A percentile compares a stretch with the other conserved stretches of the same genome.
phyloP scores from a whole-genome alignment of 805 yeast species.

The Candida ovalis region DNA sequence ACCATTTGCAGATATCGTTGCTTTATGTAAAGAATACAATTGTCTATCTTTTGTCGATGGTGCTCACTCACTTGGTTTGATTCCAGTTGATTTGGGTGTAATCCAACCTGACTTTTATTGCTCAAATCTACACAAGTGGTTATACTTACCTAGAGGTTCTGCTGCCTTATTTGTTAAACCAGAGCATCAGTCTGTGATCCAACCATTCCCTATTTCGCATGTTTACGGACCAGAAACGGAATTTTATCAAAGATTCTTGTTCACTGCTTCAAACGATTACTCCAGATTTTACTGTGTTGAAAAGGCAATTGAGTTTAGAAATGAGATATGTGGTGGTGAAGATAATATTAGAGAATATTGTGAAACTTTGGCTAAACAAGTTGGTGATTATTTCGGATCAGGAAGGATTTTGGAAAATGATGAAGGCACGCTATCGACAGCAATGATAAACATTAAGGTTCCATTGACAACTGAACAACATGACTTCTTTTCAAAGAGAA shows the following conservation, averaged over 20 bases:
- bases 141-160: conserved; percentile 51
- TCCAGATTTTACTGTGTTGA: conserved; percentile 39
- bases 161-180: conserved; percentile 57
- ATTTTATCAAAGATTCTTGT: conserved; percentile 45
- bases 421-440: conserved; percentile 33
- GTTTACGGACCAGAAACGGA: conserved; percentile 36
- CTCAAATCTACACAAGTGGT: conserved; percentile 71
- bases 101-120: conserved; percentile 57
- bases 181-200: conserved; percentile 45
- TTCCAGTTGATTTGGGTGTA: conserved; percentile 38
- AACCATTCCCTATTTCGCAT: conserved; percentile 58
- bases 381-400: conserved; percentile 38
- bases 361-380: conserved; percentile 39
- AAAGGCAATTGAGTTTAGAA: conserved; percentile 52
- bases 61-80: conserved; percentile 63
- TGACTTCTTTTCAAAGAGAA: conserved; percentile 3
- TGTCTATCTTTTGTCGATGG: conserved; percentile 64
- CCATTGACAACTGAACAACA: conserved; percentile 25
- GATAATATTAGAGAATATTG: conserved; percentile 47
- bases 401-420: conserved; percentile 35
- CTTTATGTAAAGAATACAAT: conserved; percentile 41
- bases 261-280: conserved; percentile 47
- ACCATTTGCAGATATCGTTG: conserved; percentile 50
- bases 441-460: conserved; percentile 42
- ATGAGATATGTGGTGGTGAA: conserved; percentile 58